A percentile compares a stretch with the other conserved stretches of the same genome.
These are phyloP conservation scores for Croton setiger DNA, from an alignment of 441 rosid species.

Conservation along the genomic window DNA sequence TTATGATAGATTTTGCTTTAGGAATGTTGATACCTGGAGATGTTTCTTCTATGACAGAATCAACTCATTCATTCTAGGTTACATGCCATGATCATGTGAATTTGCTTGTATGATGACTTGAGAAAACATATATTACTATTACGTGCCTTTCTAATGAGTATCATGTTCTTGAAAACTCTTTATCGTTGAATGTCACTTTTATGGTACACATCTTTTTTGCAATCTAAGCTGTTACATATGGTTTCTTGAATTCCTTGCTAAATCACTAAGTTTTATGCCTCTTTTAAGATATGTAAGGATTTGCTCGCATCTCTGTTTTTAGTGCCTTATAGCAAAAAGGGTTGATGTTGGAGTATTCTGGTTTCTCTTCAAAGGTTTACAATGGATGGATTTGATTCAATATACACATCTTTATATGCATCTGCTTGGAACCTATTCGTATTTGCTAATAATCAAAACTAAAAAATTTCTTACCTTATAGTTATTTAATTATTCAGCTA, in stretches of 20 bases:
- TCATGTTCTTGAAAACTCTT: too few species aligned
- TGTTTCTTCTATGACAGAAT: background rate
- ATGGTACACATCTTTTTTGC: too few species aligned
- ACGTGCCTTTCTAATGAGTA: too few species aligned
- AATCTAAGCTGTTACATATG: too few species aligned
- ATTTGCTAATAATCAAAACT: background rate
- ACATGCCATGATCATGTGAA: too few species aligned
- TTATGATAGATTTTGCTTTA: background rate
- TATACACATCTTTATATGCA: background rate
- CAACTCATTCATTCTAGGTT: background rate
- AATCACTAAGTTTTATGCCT: too few species aligned
- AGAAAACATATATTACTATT: background rate
- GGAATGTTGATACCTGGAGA: too few species aligned
- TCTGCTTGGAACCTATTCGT: background rate
- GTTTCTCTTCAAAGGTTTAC: background rate
- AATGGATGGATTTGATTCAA: background rate
- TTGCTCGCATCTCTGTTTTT: background rate
- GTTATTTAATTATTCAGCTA: background rate
- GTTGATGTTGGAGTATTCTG: background rate
- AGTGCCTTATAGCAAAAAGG: background rate
- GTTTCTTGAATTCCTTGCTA: too few species aligned
- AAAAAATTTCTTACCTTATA: background rate
- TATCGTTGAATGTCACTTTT: too few species aligned
- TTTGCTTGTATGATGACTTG: background rate
- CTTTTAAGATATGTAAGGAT: constrained; percentile 2